These are phyloP conservation scores for Eutypa lata DNA, from an alignment of 2,329 filamentous ascomycete genomes.

Conservation along the genomic window DNA sequence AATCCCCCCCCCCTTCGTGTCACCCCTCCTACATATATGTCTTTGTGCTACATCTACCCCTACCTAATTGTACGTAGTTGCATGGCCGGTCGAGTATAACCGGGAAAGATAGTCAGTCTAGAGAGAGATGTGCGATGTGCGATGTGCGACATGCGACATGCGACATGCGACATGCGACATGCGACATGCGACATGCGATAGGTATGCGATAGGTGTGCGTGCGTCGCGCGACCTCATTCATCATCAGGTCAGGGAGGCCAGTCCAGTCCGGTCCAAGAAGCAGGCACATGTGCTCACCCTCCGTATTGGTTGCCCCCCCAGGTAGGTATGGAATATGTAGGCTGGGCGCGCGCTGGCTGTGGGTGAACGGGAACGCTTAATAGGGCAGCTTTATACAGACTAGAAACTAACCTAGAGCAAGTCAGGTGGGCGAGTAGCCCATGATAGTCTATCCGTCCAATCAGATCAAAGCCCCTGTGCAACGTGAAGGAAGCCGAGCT, in stretches of 20 bases:
- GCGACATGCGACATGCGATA: neutral
- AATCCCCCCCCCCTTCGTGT: neutral
- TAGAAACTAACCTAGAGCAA: neutral
- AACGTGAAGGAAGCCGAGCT: neutral
- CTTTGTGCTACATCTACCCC: neutral
- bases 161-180: too few relatives aligned
- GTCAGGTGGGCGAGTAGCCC: neutral
- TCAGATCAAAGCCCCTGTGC: neutral
- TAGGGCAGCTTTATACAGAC: slow-evolving; percentile 3
- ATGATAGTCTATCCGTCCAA: neutral
- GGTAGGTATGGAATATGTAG: too few relatives aligned
- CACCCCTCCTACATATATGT: neutral
- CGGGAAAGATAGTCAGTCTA: neutral
- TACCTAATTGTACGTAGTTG: neutral
- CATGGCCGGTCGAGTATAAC: neutral
- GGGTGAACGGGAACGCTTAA: neutral
- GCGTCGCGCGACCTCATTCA: too few relatives aligned
- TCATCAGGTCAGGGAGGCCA: too few relatives aligned
- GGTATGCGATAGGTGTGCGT: too few relatives aligned
- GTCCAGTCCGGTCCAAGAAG: neutral
- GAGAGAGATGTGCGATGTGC: too few relatives aligned
- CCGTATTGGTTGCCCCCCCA: neutral
- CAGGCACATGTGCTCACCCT: neutral
- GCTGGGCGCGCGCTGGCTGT: neutral
- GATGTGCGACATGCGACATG: too few relatives aligned